Percentiles rank a stretch among this genome's conserved stretches.
phyloP scores from a whole-genome alignment of 176 grass and related monocot genomes.

The Musa acuminata region DNA sequence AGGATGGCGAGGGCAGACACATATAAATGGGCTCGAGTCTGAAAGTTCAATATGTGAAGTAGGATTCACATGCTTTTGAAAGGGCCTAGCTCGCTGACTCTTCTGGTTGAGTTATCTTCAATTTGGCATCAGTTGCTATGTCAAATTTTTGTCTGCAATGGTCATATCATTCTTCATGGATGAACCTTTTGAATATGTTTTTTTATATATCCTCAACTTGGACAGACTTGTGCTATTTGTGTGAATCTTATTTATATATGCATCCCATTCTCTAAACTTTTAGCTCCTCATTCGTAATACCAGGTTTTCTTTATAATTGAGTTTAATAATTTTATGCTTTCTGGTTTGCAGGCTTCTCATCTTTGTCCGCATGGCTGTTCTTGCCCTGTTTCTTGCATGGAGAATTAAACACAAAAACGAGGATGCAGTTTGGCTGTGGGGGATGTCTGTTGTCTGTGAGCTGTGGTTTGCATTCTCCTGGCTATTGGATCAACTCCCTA shows the following conservation, averaged over 20 bases:
- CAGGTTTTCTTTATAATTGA: too few relatives aligned
- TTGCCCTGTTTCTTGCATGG: constrained; percentile 74
- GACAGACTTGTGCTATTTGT: too few relatives aligned
- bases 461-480: constrained; percentile 90
- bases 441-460: constrained; percentile 96
- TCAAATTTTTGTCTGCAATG: not conserved
- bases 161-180: not conserved
- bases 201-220: not conserved
- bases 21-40: too few relatives aligned
- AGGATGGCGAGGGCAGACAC: not conserved
- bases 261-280: not conserved
- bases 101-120: not conserved
- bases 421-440: constrained; percentile 95
- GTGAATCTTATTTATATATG: not conserved
- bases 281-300: too few relatives aligned
- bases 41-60: not conserved
- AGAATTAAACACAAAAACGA: constrained; percentile 67
- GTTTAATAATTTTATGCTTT: constrained; percentile 5
- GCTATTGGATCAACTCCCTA: constrained; percentile 87
- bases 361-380: constrained; percentile 54
- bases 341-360: constrained; percentile 57
- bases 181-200: not conserved
- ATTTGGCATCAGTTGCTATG: not conserved
- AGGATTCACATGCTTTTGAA: not conserved
- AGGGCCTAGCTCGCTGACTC: not conserved